Conservation (phyloP, 805 yeast genomes). For the Candida parachauliodes region DNA sequence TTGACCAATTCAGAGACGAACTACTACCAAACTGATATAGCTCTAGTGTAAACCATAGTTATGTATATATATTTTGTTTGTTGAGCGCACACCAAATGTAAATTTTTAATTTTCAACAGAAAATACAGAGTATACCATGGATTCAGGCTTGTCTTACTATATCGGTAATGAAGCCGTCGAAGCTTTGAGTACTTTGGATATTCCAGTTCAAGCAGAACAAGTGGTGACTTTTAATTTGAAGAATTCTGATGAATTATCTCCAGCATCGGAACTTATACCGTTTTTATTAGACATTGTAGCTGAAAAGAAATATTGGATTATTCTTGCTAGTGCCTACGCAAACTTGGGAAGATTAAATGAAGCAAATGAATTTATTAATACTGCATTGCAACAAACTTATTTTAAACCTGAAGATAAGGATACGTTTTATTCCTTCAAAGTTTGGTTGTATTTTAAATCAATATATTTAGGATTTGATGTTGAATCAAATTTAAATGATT, state of each 20-base stretch:
- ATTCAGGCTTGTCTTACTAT: slow-evolving; percentile 30
- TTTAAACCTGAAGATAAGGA: slow-evolving; percentile 41
- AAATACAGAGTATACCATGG: slow-evolving; percentile 5
- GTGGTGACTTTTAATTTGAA: slow-evolving; percentile 80
- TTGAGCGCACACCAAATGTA: not conserved
- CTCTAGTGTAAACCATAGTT: not conserved
- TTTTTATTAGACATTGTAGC: slow-evolving; percentile 80
- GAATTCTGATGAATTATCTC: slow-evolving; percentile 67
- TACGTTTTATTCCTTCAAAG: slow-evolving; percentile 56
- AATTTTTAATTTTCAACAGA: slow-evolving; percentile 1
- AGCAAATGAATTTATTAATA: slow-evolving; percentile 58
- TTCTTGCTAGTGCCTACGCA: slow-evolving; percentile 78
- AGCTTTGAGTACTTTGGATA: slow-evolving; percentile 42
- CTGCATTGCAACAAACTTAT: slow-evolving; percentile 48
- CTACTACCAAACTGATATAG: not conserved
- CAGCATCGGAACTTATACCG: slow-evolving; percentile 76
- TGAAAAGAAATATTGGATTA: slow-evolving; percentile 74
- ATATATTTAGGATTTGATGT: slow-evolving; percentile 25
- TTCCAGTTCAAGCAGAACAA: slow-evolving; percentile 71
- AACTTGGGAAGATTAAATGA: slow-evolving; percentile 55
- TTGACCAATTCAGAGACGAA: slow-evolving; percentile 1
- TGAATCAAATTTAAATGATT: slow-evolving; percentile 21
- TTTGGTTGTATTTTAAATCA: slow-evolving; percentile 65
- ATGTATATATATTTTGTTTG: too few species aligned
- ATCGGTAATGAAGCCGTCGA: slow-evolving; percentile 29